A percentile compares a stretch with the other conserved stretches of the same genome.
Conservation (phyloP, 176 grass and related monocot genomes). For the Dendrocalamus sinicus region DNA sequence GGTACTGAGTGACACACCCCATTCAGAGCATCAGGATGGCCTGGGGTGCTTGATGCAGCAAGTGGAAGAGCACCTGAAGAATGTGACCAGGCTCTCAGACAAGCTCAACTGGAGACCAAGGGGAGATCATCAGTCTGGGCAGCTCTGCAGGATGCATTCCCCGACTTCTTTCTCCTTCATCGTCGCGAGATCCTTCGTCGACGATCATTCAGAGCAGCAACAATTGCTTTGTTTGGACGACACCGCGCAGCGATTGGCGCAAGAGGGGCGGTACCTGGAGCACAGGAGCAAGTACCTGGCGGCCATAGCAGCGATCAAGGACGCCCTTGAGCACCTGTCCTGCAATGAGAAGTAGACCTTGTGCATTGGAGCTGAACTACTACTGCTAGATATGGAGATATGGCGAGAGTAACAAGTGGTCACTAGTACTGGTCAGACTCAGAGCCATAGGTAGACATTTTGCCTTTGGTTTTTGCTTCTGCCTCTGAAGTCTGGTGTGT, state of each 20-base stretch:
- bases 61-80: constrained; percentile 63
- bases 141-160: constrained; percentile 48
- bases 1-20: constrained; percentile 53
- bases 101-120: constrained; percentile 54
- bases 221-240: constrained; percentile 42
- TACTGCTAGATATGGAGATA: not conserved
- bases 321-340: constrained; percentile 44
- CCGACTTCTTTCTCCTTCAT: constrained; percentile 69
- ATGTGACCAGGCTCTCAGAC: constrained; percentile 73
- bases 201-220: constrained; percentile 64
- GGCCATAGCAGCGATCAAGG: constrained; percentile 48
- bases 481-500: not conserved
- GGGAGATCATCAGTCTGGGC: constrained; percentile 27
- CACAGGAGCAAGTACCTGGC: constrained; percentile 59
- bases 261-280: constrained; percentile 43
- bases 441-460: constrained; percentile 9
- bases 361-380: not conserved
- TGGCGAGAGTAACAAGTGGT: not conserved
- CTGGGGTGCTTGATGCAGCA: constrained; percentile 55
- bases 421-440: not conserved
- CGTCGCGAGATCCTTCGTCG: constrained; percentile 60
- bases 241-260: constrained; percentile 19
- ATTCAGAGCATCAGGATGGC: constrained; percentile 39
- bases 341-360: constrained; percentile 46
- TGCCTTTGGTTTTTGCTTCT: not conserved